Evolutionary conservation across 345 rosid genomes (phyloP).

Genomic region (Rhodamnia rubescens): DNA sequence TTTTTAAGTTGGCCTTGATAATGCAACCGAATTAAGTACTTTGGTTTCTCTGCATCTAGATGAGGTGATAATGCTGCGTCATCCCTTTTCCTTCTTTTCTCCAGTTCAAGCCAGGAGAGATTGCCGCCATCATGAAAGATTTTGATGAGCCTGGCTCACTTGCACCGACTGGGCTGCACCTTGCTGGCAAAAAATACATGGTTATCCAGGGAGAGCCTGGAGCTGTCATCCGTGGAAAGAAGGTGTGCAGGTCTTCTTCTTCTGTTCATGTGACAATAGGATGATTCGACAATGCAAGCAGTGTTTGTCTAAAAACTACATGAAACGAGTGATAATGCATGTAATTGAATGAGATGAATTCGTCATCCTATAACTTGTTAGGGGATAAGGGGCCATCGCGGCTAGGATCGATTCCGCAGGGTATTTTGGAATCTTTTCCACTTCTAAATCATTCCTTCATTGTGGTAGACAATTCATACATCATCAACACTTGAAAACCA

Average conservation of each 20-base stretch:
- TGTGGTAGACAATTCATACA: not conserved
- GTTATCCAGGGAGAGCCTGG: conserved; percentile 46
- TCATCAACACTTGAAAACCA: not conserved
- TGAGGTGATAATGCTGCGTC: not conserved
- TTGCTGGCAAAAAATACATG: conserved; percentile 49
- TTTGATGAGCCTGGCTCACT: conserved; percentile 60
- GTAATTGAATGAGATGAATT: not conserved
- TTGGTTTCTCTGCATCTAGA: not conserved
- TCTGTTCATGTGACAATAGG: not conserved
- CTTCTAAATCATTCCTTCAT: not conserved
- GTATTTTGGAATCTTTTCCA: not conserved
- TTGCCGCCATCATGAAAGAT: conserved; percentile 42
- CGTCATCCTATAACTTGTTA: not conserved
- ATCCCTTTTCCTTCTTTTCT: not conserved
- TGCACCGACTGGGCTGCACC: conserved; percentile 57
- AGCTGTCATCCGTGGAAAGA: conserved; percentile 74
- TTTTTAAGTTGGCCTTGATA: not conserved
- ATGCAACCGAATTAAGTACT: not conserved
- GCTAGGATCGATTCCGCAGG: not conserved
- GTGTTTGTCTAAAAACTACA: not conserved
- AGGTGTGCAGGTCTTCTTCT: conserved; percentile 21
- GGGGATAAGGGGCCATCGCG: not conserved
- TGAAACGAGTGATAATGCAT: not conserved
- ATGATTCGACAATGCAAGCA: not conserved
- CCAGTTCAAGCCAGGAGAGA: conserved; percentile 49